Percentiles rank a stretch among this genome's conserved stretches.
Conservation (phyloP, 2,329 filamentous ascomycete genomes). For the Fusarium longipes region DNA sequence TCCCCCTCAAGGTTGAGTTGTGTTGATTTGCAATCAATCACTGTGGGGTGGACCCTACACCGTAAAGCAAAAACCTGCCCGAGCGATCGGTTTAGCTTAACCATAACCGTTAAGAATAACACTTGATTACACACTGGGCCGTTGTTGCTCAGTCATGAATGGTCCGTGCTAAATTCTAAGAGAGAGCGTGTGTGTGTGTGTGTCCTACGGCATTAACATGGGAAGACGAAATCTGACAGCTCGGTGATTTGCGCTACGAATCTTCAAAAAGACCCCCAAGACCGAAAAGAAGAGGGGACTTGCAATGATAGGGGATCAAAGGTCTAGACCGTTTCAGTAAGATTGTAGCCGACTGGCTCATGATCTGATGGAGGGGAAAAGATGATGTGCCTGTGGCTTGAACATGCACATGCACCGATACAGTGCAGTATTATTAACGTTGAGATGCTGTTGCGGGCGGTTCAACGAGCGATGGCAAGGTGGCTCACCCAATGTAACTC, state of each 20-base stretch:
- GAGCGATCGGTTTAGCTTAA: conserved; percentile 11
- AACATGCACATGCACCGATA: not conserved
- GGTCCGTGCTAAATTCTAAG: conserved; percentile 11
- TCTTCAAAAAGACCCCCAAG: conserved; percentile 12
- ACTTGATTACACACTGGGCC: not conserved
- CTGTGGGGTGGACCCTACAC: not conserved
- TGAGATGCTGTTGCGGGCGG: conserved; percentile 20
- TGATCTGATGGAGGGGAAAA: conserved; percentile 35
- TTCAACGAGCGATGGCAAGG: conserved; percentile 4
- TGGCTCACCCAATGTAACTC: conserved; percentile 3
- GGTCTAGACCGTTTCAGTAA: conserved; percentile 33
- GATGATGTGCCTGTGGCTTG: conserved; percentile 13
- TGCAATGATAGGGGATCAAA: not conserved
- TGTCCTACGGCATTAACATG: conserved; percentile 20
- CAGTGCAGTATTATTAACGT: not conserved
- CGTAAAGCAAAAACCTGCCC: not conserved
- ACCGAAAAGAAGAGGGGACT: not conserved
- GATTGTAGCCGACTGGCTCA: conserved; percentile 25
- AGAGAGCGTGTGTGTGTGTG: conserved; percentile 1
- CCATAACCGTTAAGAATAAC: conserved; percentile 21
- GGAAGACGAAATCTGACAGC: conserved; percentile 24
- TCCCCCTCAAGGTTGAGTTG: not conserved
- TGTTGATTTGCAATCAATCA: conserved; percentile 32
- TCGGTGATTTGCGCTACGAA: conserved; percentile 32
- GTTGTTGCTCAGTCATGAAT: not conserved